A percentile compares a stretch with the other conserved stretches of the same genome.
Conservation (phyloP, 1,284 basidiomycete species). For the Cutaneotrichosporon sp. region DNA sequence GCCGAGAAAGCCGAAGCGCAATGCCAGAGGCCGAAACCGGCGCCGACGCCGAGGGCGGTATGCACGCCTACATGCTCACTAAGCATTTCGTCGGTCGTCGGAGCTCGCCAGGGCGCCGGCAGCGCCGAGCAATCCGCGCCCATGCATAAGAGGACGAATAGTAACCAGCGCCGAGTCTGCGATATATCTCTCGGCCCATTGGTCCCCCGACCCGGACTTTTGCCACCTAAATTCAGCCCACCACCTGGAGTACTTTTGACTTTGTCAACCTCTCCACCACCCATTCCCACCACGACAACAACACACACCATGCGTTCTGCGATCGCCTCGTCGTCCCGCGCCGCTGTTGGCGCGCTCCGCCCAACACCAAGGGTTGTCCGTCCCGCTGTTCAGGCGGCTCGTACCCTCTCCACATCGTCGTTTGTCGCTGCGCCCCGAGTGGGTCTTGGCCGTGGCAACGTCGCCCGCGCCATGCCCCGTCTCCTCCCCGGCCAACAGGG, state of each 20-base stretch:
- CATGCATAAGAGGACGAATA: background rate
- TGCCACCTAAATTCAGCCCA: background rate
- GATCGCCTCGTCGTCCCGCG: slow-evolving; percentile 32
- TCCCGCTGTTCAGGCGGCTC: slow-evolving; percentile 6
- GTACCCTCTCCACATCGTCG: slow-evolving; percentile 15
- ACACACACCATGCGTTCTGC: slow-evolving; percentile 20
- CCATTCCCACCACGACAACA: background rate
- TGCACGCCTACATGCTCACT: too few species aligned
- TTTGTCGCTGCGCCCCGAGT: background rate
- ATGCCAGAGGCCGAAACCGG: background rate
- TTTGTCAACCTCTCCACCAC: background rate
- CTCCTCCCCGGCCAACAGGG: slow-evolving; percentile 18
- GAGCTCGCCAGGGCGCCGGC: too few species aligned
- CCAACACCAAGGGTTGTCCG: background rate
- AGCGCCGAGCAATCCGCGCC: too few species aligned
- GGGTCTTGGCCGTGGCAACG: slow-evolving; percentile 3
- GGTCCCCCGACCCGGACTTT: slow-evolving; percentile 4
- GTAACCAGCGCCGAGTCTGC: background rate
- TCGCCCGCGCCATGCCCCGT: slow-evolving; percentile 9
- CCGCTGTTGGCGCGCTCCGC: slow-evolving; percentile 1
- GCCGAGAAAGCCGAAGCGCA: background rate
- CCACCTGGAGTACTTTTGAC: background rate
- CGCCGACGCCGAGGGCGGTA: too few species aligned
- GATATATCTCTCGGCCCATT: slow-evolving; percentile 8
- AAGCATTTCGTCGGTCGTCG: too few species aligned